Base-by-base conservation (phyloP, 306 rosid genomes). In the Coriaria nepalensis region DNA sequence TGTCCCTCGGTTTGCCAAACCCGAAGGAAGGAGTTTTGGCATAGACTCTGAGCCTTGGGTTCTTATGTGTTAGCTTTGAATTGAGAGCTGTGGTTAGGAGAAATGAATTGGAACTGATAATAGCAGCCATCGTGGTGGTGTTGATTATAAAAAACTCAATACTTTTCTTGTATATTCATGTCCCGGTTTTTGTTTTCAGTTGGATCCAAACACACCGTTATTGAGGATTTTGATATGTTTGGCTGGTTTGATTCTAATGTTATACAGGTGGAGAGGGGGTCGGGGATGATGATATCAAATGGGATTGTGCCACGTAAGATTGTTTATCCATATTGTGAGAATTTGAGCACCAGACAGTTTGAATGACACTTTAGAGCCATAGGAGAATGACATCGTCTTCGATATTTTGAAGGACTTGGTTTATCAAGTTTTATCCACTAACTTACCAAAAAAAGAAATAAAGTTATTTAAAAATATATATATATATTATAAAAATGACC, bases 71-170 rank as follows among this genome's bases (percentile, higher is more conserved):
- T 12, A 62, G 40, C 59, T 67, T 63, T 6, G 84, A 58, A 38
- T 62, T 79, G 36, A 77, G 75, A 1, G 84, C 13, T 4, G 81
- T 60, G 61, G 69, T 52, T 36, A 79, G 55, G 56, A 79, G 71
- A 45, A 81, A 77, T 2, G 95, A 77, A 58, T 74, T 62, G 62
- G 94, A 84, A 51, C 77, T 64, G 40, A 84, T 83, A 50, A 81
- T 74, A 5, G 82, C 74, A 60, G 93, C 92, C 98, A 90, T 85
- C 54, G 57, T 7, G n/a, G 50, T 39, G 66, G 32, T 37, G 60
- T 6, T 10, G 44, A 32, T 41, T 40, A 33, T 54, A 50, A 52
- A 56, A 51, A 6, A 11, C 41, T 50, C 56, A 5, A 8, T 53
- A 40, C 65, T 62, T 51, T 35, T 43, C 37, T 37, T 29, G 20